Conservation (phyloP, 306 rosid species). For the Benincasa hispida region DNA sequence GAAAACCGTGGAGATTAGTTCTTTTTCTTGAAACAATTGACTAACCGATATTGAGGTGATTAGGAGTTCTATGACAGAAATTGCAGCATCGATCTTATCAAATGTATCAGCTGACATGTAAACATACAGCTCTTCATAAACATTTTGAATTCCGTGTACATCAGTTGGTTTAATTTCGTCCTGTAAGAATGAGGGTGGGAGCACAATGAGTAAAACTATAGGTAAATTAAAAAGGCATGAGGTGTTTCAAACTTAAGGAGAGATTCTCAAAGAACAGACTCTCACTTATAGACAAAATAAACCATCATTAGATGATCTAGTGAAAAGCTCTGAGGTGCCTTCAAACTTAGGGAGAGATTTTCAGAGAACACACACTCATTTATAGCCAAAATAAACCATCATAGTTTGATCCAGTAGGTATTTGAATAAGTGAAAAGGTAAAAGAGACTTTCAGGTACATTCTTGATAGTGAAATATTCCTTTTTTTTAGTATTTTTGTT, state of each 20-base stretch:
- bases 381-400: not conserved
- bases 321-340: not conserved
- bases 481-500: too few relatives aligned
- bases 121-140: slow-evolving; percentile 56
- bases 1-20: not conserved
- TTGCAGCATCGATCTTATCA: slow-evolving; percentile 86
- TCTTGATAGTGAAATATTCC: not conserved
- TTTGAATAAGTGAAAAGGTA: not conserved
- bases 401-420: not conserved
- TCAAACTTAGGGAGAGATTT: not conserved
- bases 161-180: slow-evolving; percentile 50
- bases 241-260: not conserved
- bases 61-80: slow-evolving; percentile 67
- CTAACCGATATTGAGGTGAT: slow-evolving; percentile 78
- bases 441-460: not conserved
- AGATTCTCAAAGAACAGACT: not conserved
- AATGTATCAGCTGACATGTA: slow-evolving; percentile 71
- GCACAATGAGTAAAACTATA: slow-evolving; percentile 3
- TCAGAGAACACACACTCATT: not conserved
- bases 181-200: slow-evolving; percentile 17
- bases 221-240: not conserved
- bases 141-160: slow-evolving; percentile 35
- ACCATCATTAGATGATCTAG: not conserved
- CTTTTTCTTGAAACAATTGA: slow-evolving; percentile 1
- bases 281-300: not conserved